Evolutionary conservation across 2,329 filamentous ascomycete genomes (phyloP).

Genomic region (Ploettnerulaceae sp.): DNA sequence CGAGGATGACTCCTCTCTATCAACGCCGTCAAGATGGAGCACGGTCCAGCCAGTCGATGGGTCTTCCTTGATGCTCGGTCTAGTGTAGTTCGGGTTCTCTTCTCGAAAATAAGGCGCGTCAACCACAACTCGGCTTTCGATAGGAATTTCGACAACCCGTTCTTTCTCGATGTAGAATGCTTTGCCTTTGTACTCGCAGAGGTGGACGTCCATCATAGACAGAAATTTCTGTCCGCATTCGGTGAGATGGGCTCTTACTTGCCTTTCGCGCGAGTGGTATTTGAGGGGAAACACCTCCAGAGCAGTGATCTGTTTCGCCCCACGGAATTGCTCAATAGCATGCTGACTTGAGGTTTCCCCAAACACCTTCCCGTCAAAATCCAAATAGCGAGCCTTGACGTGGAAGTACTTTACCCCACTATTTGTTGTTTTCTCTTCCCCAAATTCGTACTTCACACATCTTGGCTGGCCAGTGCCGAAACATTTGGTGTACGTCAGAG

Average conservation of each 20-base stretch:
- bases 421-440: slow-evolving; percentile 21
- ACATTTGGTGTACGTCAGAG: slow-evolving; percentile 28
- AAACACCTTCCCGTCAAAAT: slow-evolving; percentile 30
- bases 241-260: slow-evolving; percentile 27
- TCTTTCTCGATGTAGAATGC: slow-evolving; percentile 34
- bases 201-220: slow-evolving; percentile 27
- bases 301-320: slow-evolving; percentile 24
- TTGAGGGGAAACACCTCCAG: slow-evolving; percentile 33
- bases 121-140: slow-evolving; percentile 31
- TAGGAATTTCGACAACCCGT: slow-evolving; percentile 16
- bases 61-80: slow-evolving; percentile 6
- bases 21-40: background rate
- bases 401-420: slow-evolving; percentile 14
- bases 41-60: background rate
- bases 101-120: slow-evolving; percentile 30
- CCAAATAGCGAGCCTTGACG: slow-evolving; percentile 16
- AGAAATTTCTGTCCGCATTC: slow-evolving; percentile 31
- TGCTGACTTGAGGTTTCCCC: slow-evolving; percentile 26
- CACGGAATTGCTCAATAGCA: slow-evolving; percentile 17
- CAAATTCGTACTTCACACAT: slow-evolving; percentile 24
- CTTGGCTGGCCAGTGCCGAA: slow-evolving; percentile 19
- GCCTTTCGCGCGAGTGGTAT: slow-evolving; percentile 26
- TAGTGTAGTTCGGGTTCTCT: slow-evolving; percentile 29
- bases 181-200: slow-evolving; percentile 32
- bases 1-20: background rate